phyloP scores from a whole-genome alignment of 2,329 filamentous ascomycete genomes.

The Paraphoma chrysanthemicola region DNA sequence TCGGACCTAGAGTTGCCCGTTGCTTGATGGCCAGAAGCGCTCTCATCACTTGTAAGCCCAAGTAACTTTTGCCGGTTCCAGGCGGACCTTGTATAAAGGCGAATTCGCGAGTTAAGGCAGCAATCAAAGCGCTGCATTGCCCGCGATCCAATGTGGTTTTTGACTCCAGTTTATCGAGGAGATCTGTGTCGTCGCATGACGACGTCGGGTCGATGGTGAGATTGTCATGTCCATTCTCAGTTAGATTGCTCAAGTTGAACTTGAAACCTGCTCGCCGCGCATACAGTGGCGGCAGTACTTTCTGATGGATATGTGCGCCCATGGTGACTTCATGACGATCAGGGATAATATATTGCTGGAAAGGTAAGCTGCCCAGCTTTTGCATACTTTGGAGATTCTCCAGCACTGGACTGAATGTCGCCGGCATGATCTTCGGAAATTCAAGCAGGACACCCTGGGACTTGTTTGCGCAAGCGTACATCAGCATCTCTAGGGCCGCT shows the following conservation, averaged over 20 bases:
- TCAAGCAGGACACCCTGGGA: slow-evolving; percentile 31
- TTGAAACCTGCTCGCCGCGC: slow-evolving; percentile 24
- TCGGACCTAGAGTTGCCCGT: slow-evolving; percentile 50
- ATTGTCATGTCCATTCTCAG: slow-evolving; percentile 2
- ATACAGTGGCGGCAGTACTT: slow-evolving; percentile 37
- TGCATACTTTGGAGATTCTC: slow-evolving; percentile 35
- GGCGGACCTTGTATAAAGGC: slow-evolving; percentile 74
- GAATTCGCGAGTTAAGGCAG: slow-evolving; percentile 60
- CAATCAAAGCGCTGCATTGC: slow-evolving; percentile 60
- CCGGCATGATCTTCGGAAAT: slow-evolving; percentile 34
- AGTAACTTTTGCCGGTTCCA: slow-evolving; percentile 72
- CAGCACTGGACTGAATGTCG: slow-evolving; percentile 39
- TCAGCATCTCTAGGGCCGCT: slow-evolving; percentile 12
- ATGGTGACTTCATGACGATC: slow-evolving; percentile 1
- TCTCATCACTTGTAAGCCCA: slow-evolving; percentile 66
- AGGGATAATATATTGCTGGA: slow-evolving; percentile 37
- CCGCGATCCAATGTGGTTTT: slow-evolving; percentile 56
- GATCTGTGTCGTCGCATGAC: slow-evolving; percentile 17
- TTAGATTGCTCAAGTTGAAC: slow-evolving; percentile 25
- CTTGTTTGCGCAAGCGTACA: slow-evolving; percentile 15
- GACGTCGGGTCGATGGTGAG: slow-evolving; percentile 16
- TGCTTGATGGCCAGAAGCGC: slow-evolving; percentile 57
- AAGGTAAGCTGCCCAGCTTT: slow-evolving; percentile 28
- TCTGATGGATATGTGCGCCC: background rate
- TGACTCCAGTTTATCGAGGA: slow-evolving; percentile 19